phyloP scores from a whole-genome alignment of 768 basidiomycete species.

The Pleurotus ostreatus region DNA sequence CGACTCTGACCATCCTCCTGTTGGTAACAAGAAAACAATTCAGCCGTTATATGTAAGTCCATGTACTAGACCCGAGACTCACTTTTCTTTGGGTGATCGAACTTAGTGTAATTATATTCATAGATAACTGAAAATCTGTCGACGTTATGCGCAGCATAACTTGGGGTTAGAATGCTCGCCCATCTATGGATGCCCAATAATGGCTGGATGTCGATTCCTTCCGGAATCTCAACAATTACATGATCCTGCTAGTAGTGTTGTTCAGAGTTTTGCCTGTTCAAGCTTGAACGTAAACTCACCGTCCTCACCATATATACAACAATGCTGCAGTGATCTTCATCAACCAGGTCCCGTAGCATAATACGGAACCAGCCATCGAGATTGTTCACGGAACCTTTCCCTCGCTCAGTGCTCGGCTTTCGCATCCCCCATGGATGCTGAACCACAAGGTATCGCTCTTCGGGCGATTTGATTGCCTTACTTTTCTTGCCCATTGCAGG shows the following conservation, averaged over 20 bases:
- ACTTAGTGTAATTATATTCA: slow-evolving; percentile 2
- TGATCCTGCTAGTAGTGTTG: neutral
- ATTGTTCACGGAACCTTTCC: neutral
- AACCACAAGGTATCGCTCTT: neutral
- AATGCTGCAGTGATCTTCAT: neutral
- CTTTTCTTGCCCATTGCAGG: slow-evolving; percentile 1
- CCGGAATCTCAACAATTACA: slow-evolving; percentile 2
- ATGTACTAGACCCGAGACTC: neutral
- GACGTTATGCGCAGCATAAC: neutral
- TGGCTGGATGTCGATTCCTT: neutral
- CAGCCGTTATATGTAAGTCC: no score
- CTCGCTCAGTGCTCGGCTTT: neutral
- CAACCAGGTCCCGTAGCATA: neutral
- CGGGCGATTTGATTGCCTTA: neutral
- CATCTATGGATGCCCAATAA: slow-evolving; percentile 1
- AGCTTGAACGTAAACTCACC: neutral
- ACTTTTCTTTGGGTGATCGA: neutral
- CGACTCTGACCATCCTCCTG: slow-evolving; percentile 2
- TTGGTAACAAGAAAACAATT: neutral
- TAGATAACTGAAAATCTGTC: neutral
- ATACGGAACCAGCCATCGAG: slow-evolving; percentile 7
- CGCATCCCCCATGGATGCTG: neutral
- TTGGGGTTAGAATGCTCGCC: neutral
- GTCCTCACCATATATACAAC: slow-evolving; percentile 2
- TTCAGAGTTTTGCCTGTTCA: neutral